A percentile compares a stretch with the other conserved stretches of the same genome.
Conservation (phyloP, 768 basidiomycete genomes). For the Gymnopilus junonius region DNA sequence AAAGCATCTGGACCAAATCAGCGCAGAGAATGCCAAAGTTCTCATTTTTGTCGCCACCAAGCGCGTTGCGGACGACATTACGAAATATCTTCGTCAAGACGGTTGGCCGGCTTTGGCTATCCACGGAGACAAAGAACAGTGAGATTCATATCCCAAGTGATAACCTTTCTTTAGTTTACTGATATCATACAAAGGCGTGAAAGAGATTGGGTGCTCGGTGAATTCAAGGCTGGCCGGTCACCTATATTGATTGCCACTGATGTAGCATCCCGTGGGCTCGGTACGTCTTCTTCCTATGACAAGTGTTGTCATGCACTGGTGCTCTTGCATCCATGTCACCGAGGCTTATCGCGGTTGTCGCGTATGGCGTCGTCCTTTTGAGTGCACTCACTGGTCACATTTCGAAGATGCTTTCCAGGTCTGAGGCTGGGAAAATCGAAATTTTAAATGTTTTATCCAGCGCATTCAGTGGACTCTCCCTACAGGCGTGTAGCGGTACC, state of each 20-base stretch:
- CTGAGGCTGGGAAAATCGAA: constrained; percentile 21
- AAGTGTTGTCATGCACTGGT: constrained; percentile 28
- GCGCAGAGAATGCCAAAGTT: constrained; percentile 96
- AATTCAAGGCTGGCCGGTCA: constrained; percentile 97
- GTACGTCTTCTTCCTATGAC: constrained; percentile 73
- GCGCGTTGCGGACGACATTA: constrained; percentile 97
- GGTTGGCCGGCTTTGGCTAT: constrained; percentile 99
- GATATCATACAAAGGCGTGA: constrained; percentile 64
- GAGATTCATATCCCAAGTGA: constrained; percentile 32
- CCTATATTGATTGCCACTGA: constrained; percentile 99
- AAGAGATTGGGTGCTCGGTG: constrained; percentile 98
- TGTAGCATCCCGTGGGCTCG: constrained; percentile 99
- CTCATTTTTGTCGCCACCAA: constrained; percentile 99
- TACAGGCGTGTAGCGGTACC: constrained; percentile 41
- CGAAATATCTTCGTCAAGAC: constrained; percentile 95
- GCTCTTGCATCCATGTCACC: constrained; percentile 32
- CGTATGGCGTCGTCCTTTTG: constrained; percentile 23
- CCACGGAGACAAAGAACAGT: constrained; percentile 99
- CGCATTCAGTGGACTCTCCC: constrained; percentile 29
- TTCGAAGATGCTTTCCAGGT: constrained; percentile 22
- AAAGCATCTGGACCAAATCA: constrained; percentile 97
- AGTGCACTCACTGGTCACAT: constrained; percentile 26
- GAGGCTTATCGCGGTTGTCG: constrained; percentile 19
- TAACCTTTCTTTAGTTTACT: constrained; percentile 2
- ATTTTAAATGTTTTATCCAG: constrained; percentile 22